Evolutionary conservation across 768 basidiomycete genomes (phyloP), one percentile per base, ranked within the genome.

Genomic region (Mycena haematopus): DNA sequence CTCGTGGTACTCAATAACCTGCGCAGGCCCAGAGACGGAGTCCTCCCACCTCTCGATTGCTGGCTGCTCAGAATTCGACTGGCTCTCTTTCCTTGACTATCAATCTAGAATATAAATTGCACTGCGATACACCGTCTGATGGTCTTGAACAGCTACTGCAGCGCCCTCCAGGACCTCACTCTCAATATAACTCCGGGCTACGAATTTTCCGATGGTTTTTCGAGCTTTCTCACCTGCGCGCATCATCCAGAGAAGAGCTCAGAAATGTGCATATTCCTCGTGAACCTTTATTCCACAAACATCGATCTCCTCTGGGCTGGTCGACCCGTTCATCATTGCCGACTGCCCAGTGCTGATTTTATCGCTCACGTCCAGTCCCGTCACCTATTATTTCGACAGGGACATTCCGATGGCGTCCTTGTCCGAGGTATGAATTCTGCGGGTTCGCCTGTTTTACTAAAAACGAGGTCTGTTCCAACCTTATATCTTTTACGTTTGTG

Each of bases 41-140:
- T 22, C 4, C 13, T 60, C 10, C 60, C 45, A 3, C 7, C 0
- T 17, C 52, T 60, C 52, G 52, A 60, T 6, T 45, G 33, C 6
- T 60, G 60, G 60, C 52, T 60, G 4, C 21, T 19, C 31, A 54
- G 46, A 49, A 2, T n/a, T n/a, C n/a, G n/a, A n/a, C 60, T 27
- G 45, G 60, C 24, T 25, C 45, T 7, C 52, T 55, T 29, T 52
- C 60, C 2, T 25, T 60, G 19, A 49, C 52, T 13, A 29, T 60
- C 25, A 46, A 54, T 38, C 15, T 60, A 5, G 17, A 19, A 38
- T 60, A 60, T 19, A 27, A 11, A 14, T n/a, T 13, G 2, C 33
- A 60, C 52, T 45, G 52, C 11, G 46, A 42, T 15, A 60, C 59
- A 29, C 54, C 60, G 35, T 54, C 60, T 6, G 52, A 47, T 21